Evolutionary conservation across 495 filamentous ascomycete genomes (phyloP).

Genomic region (Aspergillus sparsus): DNA sequence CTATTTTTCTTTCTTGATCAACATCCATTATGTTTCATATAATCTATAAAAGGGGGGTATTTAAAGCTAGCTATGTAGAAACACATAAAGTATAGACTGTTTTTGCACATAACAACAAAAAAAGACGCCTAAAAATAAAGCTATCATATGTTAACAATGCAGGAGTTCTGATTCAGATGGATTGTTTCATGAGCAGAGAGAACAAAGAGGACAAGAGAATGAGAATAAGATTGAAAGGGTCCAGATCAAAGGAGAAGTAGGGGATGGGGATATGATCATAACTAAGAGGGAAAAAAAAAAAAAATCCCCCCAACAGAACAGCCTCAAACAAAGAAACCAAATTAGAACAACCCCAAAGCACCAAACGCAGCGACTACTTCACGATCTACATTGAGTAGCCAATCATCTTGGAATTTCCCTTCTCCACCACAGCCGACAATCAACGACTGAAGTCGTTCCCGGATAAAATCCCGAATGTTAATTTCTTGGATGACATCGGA

Average conservation of each 20-base stretch:
- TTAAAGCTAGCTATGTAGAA: no score
- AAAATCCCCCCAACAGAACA: background rate
- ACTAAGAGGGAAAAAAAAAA: background rate
- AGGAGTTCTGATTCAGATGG: no score
- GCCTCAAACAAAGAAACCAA: background rate
- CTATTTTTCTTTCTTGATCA: no score
- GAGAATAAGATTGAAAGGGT: no score
- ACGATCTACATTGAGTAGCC: conserved; percentile 83
- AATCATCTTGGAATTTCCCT: conserved; percentile 71
- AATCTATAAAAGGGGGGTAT: no score
- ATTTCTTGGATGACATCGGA: conserved; percentile 72
- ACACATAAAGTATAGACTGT: no score
- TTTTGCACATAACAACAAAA: no score
- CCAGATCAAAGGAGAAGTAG: background rate
- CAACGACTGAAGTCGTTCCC: conserved; percentile 63
- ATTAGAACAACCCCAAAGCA: conserved; percentile 49
- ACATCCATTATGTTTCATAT: no score
- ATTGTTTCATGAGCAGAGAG: no score
- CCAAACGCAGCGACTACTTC: conserved; percentile 73
- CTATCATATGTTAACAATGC: no score
- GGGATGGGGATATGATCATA: background rate
- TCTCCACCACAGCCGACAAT: conserved; percentile 70
- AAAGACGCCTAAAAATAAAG: no score
- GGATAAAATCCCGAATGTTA: conserved; percentile 69
- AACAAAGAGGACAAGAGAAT: no score